Base-by-base conservation (phyloP, 2,329 filamentous ascomycete species). In the Aspergillus piperis region DNA sequence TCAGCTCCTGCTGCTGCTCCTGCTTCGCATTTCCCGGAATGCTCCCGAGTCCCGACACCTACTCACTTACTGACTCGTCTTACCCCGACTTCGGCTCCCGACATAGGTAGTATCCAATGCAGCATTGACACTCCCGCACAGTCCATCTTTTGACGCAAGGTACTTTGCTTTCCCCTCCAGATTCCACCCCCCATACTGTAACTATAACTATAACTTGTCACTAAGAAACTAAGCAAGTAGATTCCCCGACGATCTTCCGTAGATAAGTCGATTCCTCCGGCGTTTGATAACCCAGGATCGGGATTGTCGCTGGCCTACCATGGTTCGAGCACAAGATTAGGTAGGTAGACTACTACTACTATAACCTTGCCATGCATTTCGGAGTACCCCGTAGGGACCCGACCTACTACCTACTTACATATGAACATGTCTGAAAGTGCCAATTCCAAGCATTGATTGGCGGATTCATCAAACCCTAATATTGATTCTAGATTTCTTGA, bases 211-310 rank as follows among this genome's bases (percentile, higher is more conserved):
- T 10, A 36, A 13, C 10, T 32, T 36, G 32, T 36, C 10, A 13
- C 11, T 36, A 13, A 15, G 10, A 30, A 30, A 30, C 27, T 30
- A 36, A n/a, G 50, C 23, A 36, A 13, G 39, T 55, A 32, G 47
- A 50, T 32, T 17, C 53, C 8, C 41, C 53, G 53, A 55, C 39
- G 53, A 55, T 55, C 53, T 44, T 55, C 53, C 41, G 53, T 32
- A 55, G 41, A 54, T 54, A 54, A 54, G 52, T 54, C 52, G 15
- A 41, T 44, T 41, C 32, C 53, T 47, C 25, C 39, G 53, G 39
- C 23, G 13, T 47, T 30, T 23, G 25, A 21, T 19, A 30, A 47
- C 10, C 41, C 39, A 55, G 27, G n/a, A 23, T 55, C 53, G 25
- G 32, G 52, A 54, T 54, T 30, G 23, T 30, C 47, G 47, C 25